Conservation (phyloP, 176 grass and related monocot species). For the Urochloa ruziziensis region DNA sequence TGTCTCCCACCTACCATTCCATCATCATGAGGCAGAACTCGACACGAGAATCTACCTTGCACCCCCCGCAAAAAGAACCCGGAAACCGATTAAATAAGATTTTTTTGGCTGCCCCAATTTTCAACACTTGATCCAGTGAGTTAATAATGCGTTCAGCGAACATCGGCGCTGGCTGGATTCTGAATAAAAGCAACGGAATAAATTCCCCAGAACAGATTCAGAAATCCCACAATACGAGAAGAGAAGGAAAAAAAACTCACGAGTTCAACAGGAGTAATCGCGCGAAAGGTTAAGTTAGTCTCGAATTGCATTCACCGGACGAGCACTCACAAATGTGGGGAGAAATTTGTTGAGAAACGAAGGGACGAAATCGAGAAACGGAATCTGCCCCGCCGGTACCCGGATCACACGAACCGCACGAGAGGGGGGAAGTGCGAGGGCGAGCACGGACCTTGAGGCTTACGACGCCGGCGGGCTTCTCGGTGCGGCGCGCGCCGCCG, state of each 20-base stretch:
- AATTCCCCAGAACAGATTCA: neutral
- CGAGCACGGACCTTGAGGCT: slow-evolving; percentile 26
- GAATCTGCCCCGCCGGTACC: neutral
- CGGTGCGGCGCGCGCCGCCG: slow-evolving; percentile 13
- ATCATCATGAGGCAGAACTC: neutral
- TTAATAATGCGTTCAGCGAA: slow-evolving; percentile 16
- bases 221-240: neutral
- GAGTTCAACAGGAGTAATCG: neutral
- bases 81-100: neutral
- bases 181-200: neutral
- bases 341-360: neutral
- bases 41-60: slow-evolving; percentile 23
- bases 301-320: neutral
- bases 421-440: too few relatives aligned
- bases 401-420: slow-evolving; percentile 29
- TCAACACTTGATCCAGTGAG: slow-evolving; percentile 10
- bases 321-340: neutral
- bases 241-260: neutral
- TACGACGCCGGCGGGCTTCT: slow-evolving; percentile 51
- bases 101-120: neutral
- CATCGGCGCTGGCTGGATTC: neutral
- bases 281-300: neutral
- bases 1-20: slow-evolving; percentile 46
- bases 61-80: slow-evolving; percentile 14
- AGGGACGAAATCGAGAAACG: neutral